Evolutionary conservation across 805 yeast genomes (phyloP), one percentile per base, ranked within the genome.

Genomic region (Lachancea mirantina): DNA sequence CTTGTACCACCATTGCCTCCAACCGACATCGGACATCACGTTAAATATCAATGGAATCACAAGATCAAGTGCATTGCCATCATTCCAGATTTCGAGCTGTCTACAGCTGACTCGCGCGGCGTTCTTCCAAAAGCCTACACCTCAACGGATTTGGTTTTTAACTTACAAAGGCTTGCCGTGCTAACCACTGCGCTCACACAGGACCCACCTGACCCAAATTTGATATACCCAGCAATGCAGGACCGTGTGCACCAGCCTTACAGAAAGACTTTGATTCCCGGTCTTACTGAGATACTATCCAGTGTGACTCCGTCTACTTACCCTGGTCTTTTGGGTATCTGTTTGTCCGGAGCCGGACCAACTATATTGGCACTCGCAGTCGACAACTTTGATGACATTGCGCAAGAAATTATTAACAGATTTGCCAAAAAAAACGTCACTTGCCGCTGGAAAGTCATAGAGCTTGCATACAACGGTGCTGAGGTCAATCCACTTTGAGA

Each of bases 321-420:
- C 55, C 79, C 80, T 1, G 96, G 96, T 3, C 68, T 88, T 29
- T 68, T 92, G 38, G 98, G 98, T 32, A 84, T 92, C 47, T 92
- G 98, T 57, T 68, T 92, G 38, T 82, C 95, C 17, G 98, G 98
- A 33, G 98, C 98, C 5, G 98, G 98, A 6, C 98, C 98, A 36
- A 92, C 98, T 6, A 88, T 92, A 36, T 65, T 92, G 42, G 94
- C 95, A 25, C 70, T 92, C 42, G 97, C 98, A 4, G 87, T 96
- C 4, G 79, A 74, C 13, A 83, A 84, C 57, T 92, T 77, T 47
- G 96, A 87, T 6, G 68, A 64, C 8, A 87, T 92, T 47, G 95
- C 98, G 6, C 54, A 57, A 5, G 83, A 77, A 33, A 87, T 92
- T 42, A 69, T 85, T 30, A 61, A 62, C 35, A 70, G 84, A 37